Evolutionary conservation across 805 yeast genomes (phyloP).

Genomic region (Saturnispora quitensis): DNA sequence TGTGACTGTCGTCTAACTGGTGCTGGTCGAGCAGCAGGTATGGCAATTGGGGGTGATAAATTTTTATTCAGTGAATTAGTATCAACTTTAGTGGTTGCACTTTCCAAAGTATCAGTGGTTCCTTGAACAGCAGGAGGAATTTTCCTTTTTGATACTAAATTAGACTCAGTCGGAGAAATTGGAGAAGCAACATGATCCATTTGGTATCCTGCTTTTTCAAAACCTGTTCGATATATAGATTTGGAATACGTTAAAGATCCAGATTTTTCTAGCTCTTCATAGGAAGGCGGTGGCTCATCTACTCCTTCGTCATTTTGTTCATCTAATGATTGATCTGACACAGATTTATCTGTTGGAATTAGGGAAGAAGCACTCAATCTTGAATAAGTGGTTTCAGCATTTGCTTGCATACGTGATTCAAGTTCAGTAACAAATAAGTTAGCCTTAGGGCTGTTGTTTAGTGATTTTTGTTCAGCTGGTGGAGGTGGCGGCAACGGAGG

Average conservation of each 20-base stretch:
- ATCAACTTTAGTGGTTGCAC: not conserved
- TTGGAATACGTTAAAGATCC: conserved; percentile 26
- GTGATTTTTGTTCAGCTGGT: conserved; percentile 18
- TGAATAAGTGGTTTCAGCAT: not conserved
- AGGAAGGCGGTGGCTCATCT: conserved; percentile 25
- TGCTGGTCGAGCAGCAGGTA: not conserved
- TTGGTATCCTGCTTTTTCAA: conserved; percentile 29
- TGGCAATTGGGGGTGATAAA: not conserved
- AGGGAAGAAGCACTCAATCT: conserved; percentile 19
- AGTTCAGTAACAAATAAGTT: conserved; percentile 14
- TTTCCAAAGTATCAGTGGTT: not conserved
- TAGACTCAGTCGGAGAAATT: conserved; percentile 4
- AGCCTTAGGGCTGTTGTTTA: conserved; percentile 20
- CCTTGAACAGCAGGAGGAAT: not conserved
- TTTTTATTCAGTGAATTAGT: not conserved
- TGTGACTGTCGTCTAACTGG: not conserved
- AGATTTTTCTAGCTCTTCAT: conserved; percentile 27
- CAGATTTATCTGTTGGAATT: conserved; percentile 20
- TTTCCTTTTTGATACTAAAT: conserved; percentile 1
- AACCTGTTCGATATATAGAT: conserved; percentile 29
- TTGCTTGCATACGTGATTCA: not conserved
- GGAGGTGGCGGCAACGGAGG: conserved; percentile 28
- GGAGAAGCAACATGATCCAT: conserved; percentile 19
- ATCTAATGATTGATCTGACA: conserved; percentile 11
- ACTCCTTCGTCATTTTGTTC: conserved; percentile 10